These are phyloP conservation scores for Rhynchospora breviuscula DNA, from an alignment of 176 grass and related monocot species.

Conservation along the genomic window DNA sequence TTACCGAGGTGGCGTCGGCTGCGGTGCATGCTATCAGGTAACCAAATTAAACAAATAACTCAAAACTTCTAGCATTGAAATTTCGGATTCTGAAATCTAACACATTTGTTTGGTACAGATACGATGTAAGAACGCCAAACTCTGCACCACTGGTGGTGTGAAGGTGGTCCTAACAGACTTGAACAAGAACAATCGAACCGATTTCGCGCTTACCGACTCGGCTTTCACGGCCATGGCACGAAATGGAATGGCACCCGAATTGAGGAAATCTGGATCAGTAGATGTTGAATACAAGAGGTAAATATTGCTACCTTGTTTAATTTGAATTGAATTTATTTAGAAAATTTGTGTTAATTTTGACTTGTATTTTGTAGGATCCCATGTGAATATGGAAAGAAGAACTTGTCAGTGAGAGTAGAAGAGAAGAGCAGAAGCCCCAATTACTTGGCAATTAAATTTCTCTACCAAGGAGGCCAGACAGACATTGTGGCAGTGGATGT, in stretches of 20 bases:
- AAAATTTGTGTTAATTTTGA: constrained; percentile 10
- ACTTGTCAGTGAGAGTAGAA: constrained; percentile 69
- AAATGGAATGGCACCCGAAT: constrained; percentile 35
- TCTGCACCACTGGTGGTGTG: constrained; percentile 44
- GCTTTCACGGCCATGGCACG: constrained; percentile 72
- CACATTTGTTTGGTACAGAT: constrained; percentile 30
- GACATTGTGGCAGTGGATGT: constrained; percentile 94
- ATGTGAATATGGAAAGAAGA: constrained; percentile 59
- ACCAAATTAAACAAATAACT: constrained; percentile 4
- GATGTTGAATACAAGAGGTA: constrained; percentile 90
- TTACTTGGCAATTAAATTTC: constrained; percentile 58
- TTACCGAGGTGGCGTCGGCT: constrained; percentile 60
- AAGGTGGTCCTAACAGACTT: constrained; percentile 61
- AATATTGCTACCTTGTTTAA: neutral
- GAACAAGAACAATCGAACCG: constrained; percentile 54
- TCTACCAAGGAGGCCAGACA: constrained; percentile 92
- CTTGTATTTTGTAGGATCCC: constrained; percentile 44
- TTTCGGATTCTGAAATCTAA: neutral
- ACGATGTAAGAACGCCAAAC: constrained; percentile 53
- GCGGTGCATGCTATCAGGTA: constrained; percentile 84
- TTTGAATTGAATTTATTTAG: neutral
- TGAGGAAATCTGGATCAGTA: constrained; percentile 33
- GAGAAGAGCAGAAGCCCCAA: constrained; percentile 35
- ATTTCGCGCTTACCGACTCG: constrained; percentile 43
- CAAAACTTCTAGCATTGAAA: neutral